Evolutionary conservation across 176 grass and related monocot species (phyloP).

Genomic region (Avena insularis): DNA sequence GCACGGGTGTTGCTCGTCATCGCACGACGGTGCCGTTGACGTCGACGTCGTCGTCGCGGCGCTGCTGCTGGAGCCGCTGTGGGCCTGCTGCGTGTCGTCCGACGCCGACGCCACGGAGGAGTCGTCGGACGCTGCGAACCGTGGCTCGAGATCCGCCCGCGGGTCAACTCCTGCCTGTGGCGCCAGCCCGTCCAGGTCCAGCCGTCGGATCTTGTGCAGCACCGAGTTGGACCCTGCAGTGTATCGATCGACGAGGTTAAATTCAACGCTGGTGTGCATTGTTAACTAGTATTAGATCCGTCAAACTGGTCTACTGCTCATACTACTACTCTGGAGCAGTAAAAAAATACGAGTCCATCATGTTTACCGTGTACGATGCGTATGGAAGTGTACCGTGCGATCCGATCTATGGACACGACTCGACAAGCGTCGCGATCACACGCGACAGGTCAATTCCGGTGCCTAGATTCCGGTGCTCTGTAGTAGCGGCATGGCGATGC

Average conservation of each 20-base stretch:
- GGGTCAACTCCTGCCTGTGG: background rate
- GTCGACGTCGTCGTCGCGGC: background rate
- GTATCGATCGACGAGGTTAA: background rate
- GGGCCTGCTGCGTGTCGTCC: background rate
- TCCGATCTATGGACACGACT: conserved; percentile 14
- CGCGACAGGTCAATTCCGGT: background rate
- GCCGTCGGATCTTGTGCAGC: conserved; percentile 59
- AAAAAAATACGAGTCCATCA: background rate
- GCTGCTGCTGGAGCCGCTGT: background rate
- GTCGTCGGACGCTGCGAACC: conserved; percentile 36
- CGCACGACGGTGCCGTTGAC: background rate
- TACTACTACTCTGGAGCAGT: background rate
- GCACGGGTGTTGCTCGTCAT: background rate
- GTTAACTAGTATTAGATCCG: background rate
- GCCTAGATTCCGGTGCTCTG: background rate
- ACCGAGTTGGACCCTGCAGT: conserved; percentile 56
- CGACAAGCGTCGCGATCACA: conserved; percentile 43
- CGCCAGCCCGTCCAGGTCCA: conserved; percentile 56
- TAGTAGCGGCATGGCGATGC: conserved; percentile 6
- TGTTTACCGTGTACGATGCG: conserved; percentile 11
- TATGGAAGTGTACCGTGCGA: background rate
- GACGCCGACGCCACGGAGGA: background rate
- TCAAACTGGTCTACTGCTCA: background rate
- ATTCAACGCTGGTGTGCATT: background rate
- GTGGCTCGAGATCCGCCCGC: conserved; percentile 52